Conservation (phyloP, 768 basidiomycete genomes). For the Tulasnella calospora region DNA sequence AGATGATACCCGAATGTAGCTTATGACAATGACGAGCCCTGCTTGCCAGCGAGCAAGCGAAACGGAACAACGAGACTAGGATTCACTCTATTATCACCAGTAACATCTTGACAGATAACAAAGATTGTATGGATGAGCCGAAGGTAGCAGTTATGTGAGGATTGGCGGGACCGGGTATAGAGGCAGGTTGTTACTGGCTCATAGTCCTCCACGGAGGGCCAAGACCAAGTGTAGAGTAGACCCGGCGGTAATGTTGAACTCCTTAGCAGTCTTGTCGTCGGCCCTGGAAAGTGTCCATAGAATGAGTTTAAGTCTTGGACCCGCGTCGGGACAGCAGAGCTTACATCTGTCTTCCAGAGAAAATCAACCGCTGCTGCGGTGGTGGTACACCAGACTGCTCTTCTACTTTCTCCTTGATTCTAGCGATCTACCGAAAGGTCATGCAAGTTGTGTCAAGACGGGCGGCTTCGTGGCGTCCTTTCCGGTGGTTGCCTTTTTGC, state of each 20-base stretch:
- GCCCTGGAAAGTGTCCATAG: conserved; percentile 46
- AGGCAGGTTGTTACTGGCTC: conserved; percentile 30
- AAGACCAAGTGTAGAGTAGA: conserved; percentile 91
- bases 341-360: conserved; percentile 86
- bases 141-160: background rate
- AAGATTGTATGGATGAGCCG: background rate
- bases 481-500: background rate
- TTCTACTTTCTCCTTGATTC: conserved; percentile 97
- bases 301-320: background rate
- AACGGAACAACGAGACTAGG: background rate
- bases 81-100: conserved; percentile 8
- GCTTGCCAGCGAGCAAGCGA: background rate
- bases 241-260: conserved; percentile 78
- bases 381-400: conserved; percentile 98
- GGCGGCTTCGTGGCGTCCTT: background rate
- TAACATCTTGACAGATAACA: conserved; percentile 8
- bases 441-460: background rate
- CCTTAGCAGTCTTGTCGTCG: conserved; percentile 86
- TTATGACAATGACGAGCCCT: background rate
- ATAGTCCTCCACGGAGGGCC: conserved; percentile 82
- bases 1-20: background rate
- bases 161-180: background rate
- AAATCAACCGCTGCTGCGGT: conserved; percentile 91
- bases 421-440: conserved; percentile 57
- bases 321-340: no score